A percentile compares a stretch with the other conserved stretches of the same genome.
phyloP scores from a whole-genome alignment of 768 basidiomycete genomes.

The Pleurotus sapidus region DNA sequence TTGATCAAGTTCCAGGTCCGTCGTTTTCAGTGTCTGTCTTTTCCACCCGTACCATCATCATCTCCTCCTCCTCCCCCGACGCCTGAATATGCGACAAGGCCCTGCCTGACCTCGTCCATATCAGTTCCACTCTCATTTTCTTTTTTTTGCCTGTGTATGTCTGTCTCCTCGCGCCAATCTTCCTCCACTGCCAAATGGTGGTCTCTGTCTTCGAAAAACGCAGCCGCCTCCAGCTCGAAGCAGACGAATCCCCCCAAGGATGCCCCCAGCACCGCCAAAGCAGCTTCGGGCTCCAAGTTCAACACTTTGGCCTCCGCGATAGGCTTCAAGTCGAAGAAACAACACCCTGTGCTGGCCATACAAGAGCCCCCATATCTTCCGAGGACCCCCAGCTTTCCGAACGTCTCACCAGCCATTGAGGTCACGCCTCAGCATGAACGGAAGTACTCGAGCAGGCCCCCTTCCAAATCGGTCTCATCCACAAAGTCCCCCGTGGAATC shows the following conservation, averaged over 20 bases:
- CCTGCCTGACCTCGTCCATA: conserved; percentile 8
- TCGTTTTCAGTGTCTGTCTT: conserved; percentile 3
- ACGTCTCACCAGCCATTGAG: conserved; percentile 13
- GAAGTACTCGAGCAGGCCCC: conserved; percentile 34
- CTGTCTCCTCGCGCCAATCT: conserved; percentile 26
- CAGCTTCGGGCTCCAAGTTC: conserved; percentile 37
- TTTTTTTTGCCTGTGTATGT: conserved; percentile 12
- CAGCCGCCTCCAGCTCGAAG: conserved; percentile 21
- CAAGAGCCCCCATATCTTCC: conserved; percentile 38
- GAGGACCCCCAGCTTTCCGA: conserved; percentile 11
- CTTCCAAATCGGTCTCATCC: conserved; percentile 56
- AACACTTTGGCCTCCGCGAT: conserved; percentile 59
- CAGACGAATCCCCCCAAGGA: conserved; percentile 23
- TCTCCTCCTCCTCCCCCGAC: not conserved
- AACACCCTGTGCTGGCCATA: conserved; percentile 44
- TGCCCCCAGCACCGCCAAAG: conserved; percentile 19
- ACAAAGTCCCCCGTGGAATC: conserved; percentile 54
- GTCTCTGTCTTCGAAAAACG: conserved; percentile 32
- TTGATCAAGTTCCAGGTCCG: conserved; percentile 3
- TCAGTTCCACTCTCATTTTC: conserved; percentile 16
- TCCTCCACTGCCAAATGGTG: conserved; percentile 40
- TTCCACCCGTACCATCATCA: not conserved
- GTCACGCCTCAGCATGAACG: conserved; percentile 15
- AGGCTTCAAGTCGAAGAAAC: conserved; percentile 63
- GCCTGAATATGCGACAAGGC: conserved; percentile 18